Base-by-base conservation (phyloP, 352 stramenopile species). In the Elongisporangium anandrum region DNA sequence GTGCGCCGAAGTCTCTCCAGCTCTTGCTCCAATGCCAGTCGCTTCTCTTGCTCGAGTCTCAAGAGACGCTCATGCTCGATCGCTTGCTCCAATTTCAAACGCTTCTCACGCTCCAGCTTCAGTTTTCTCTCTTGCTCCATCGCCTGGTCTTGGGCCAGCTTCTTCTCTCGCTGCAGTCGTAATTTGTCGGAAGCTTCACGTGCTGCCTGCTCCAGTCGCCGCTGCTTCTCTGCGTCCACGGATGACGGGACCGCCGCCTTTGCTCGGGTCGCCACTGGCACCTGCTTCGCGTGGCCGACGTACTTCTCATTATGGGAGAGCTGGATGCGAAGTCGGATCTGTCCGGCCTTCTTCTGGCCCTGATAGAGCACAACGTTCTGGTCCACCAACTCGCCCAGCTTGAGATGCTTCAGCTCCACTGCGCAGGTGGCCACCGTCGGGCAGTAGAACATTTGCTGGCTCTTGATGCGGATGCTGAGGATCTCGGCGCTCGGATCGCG, bases 381-480 rank as follows among this genome's bases (percentile, higher is more conserved):
- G 63, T 88, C 72, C 4, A 85, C 59, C 8, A 64, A 24, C 50
- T 81, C 72, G 8, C 65, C 74, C 0, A 63, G 55, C 19, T 63
- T 62, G 50, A 86, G 65, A 57, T 84, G 74, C n/a, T 66, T 61
- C 29, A 88, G 64, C 23, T 72, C 81, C 38, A 88, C 71, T 53
- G 72, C 76, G 57, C 76, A 86, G 0, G 74, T 69, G 9, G 74
- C 79, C 16, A 86, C 66, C 1, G 81, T 72, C 15, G 71, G 69
- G 20, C 73, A 79, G 65, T 82, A 82, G 41, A 88, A 73, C 15
- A 85, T 53, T 56, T 88, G 78, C 56, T 85, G 76, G 65, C 76
- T 88, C 64, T 88, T 88, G 49, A 88, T 66, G 26, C 79, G 79
- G 20, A 88, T 70, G 50, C 73, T 86, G 20, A 88, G 56, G 53